phyloP scores from a whole-genome alignment of 805 yeast genomes.

The Zygotorulaspora danielsina region DNA sequence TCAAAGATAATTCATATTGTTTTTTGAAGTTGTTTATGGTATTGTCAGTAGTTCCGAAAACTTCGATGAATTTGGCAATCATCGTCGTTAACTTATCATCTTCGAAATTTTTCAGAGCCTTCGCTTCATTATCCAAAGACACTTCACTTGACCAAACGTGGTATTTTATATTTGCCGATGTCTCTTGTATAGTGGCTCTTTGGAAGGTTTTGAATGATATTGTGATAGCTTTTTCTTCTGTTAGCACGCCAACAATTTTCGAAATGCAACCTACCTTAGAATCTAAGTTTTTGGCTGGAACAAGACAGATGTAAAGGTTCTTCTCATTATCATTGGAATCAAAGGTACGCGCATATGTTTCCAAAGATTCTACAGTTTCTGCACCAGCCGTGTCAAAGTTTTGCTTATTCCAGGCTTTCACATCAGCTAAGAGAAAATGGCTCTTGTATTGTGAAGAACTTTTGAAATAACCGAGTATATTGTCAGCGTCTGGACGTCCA shows the following conservation, averaged over 20 bases:
- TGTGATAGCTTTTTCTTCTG: slow-evolving; percentile 13
- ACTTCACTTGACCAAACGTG: slow-evolving; percentile 18
- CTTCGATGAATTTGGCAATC: slow-evolving; percentile 3
- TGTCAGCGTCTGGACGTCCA: slow-evolving; percentile 44
- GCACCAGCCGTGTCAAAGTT: slow-evolving; percentile 56
- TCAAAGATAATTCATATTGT: slow-evolving; percentile 27
- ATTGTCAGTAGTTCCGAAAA: slow-evolving; percentile 14
- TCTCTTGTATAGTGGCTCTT: slow-evolving; percentile 18
- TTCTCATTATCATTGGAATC: slow-evolving; percentile 33
- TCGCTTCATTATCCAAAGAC: slow-evolving; percentile 30
- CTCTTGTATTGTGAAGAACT: slow-evolving; percentile 19
- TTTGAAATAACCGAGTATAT: slow-evolving; percentile 42
- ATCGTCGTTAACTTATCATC: slow-evolving; percentile 2
- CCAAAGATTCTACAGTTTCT: slow-evolving; percentile 25
- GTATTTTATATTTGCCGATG: slow-evolving; percentile 17
- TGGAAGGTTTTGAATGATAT: slow-evolving; percentile 20
- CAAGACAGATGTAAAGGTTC: slow-evolving; percentile 34
- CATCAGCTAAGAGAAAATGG: slow-evolving; percentile 19
- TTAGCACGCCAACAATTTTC: slow-evolving; percentile 14
- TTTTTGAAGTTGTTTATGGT: slow-evolving; percentile 37
- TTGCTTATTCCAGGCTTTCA: slow-evolving; percentile 36
- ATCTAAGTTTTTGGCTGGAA: slow-evolving; percentile 18
- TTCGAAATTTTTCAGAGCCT: slow-evolving; percentile 35
- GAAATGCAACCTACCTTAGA: slow-evolving; percentile 19
- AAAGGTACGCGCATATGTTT: slow-evolving; percentile 19